phyloP scores from a whole-genome alignment of 768 basidiomycete species.

The Boletus reticuloceps region DNA sequence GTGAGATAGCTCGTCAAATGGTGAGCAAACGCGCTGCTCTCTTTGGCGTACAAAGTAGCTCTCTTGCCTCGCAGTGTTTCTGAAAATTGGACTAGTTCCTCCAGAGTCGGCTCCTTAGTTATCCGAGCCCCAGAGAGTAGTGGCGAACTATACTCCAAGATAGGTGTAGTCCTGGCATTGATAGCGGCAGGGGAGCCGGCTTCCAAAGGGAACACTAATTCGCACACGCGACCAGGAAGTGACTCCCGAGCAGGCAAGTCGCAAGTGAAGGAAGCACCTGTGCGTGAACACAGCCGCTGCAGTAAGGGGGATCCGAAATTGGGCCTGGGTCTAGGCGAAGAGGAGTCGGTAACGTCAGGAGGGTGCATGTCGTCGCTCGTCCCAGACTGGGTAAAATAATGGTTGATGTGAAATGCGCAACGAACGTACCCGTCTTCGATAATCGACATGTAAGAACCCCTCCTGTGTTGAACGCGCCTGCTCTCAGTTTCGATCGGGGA shows the following conservation, averaged over 20 bases:
- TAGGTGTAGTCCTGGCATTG: slow-evolving; percentile 37
- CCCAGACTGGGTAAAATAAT: slow-evolving; percentile 38
- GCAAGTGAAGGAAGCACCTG: slow-evolving; percentile 44
- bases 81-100: slow-evolving; percentile 75
- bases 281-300: slow-evolving; percentile 56
- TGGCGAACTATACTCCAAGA: slow-evolving; percentile 47
- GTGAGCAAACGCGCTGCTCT: slow-evolving; percentile 86
- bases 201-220: slow-evolving; percentile 63
- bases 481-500: slow-evolving; percentile 25
- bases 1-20: slow-evolving; percentile 92
- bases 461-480: slow-evolving; percentile 20
- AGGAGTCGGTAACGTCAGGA: slow-evolving; percentile 7
- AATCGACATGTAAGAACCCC: slow-evolving; percentile 24
- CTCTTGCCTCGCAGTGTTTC: slow-evolving; percentile 81
- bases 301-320: slow-evolving; percentile 53
- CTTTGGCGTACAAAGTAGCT: slow-evolving; percentile 80
- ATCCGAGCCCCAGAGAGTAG: slow-evolving; percentile 49
- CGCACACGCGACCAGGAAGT: slow-evolving; percentile 54
- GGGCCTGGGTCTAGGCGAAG: slow-evolving; percentile 32
- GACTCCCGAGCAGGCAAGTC: slow-evolving; percentile 43
- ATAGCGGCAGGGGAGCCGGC: slow-evolving; percentile 50
- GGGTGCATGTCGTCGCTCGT: slow-evolving; percentile 6
- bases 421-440: slow-evolving; percentile 41
- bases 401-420: slow-evolving; percentile 59
- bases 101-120: slow-evolving; percentile 72